Evolutionary conservation across 306 rosid species (phyloP).

Genomic region (Cercis canadensis): DNA sequence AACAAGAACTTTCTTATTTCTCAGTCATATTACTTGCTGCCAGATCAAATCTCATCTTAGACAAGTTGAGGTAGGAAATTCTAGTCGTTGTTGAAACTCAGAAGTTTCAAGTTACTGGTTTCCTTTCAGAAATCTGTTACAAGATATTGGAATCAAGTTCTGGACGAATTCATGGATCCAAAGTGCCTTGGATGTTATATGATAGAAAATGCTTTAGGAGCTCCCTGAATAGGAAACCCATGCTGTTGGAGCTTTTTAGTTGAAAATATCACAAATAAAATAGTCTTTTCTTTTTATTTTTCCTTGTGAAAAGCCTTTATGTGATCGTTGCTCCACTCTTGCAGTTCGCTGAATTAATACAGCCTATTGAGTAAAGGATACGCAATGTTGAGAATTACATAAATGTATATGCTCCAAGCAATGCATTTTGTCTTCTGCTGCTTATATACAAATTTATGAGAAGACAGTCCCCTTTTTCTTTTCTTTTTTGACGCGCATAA

Average conservation of each 20-base stretch:
- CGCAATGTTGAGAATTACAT: constrained; percentile 66
- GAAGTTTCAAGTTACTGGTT: neutral
- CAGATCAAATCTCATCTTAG: too few relatives aligned
- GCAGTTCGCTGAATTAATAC: constrained; percentile 84
- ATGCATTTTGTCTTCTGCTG: neutral
- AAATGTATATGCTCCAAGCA: constrained; percentile 58
- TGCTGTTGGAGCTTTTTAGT: constrained; percentile 19
- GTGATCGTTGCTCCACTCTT: constrained; percentile 30
- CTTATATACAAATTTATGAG: neutral
- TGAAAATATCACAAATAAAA: neutral
- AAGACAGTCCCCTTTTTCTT: neutral
- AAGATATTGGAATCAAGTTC: neutral
- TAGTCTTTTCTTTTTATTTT: too few relatives aligned
- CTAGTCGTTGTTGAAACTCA: neutral
- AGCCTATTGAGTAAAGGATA: constrained; percentile 77
- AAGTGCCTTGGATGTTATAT: neutral
- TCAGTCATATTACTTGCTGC: too few relatives aligned
- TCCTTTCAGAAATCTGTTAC: neutral
- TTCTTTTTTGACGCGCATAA: neutral
- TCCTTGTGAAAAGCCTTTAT: neutral
- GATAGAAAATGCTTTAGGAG: neutral
- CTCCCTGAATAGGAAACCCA: too few relatives aligned
- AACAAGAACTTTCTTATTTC: too few relatives aligned
- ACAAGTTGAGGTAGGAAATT: too few relatives aligned
- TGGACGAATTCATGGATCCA: too few relatives aligned